These are phyloP conservation scores for Thelonectria rubi DNA, from an alignment of 2,329 filamentous ascomycete species.

Conservation along the genomic window DNA sequence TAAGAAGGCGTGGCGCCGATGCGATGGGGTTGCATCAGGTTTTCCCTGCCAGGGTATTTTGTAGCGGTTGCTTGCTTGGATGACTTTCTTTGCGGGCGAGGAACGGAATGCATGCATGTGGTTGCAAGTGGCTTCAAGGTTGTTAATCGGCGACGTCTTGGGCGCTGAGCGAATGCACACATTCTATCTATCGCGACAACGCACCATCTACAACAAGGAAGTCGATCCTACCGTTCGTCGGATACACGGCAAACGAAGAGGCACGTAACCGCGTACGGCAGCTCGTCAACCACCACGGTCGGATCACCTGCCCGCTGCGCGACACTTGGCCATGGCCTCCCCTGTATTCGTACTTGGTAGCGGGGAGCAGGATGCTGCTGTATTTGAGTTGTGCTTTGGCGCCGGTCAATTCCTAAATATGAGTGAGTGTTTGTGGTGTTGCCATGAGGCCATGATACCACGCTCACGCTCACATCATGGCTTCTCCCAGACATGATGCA, in stretches of 20 bases:
- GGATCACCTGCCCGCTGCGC: conserved; percentile 2
- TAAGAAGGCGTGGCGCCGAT: not conserved
- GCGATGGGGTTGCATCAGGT: not conserved
- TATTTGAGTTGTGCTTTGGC: not conserved
- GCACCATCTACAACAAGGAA: not conserved
- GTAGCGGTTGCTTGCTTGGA: no score
- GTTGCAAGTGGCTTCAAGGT: no score
- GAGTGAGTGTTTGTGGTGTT: no score
- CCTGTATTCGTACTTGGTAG: not conserved
- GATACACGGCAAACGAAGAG: no score
- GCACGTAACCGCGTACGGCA: not conserved
- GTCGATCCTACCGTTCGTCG: not conserved
- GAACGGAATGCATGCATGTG: no score
- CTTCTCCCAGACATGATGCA: not conserved
- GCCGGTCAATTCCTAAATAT: not conserved
- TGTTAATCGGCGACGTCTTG: no score
- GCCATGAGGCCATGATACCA: no score
- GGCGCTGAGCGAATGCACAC: no score
- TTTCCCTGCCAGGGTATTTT: no score
- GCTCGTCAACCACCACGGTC: not conserved
- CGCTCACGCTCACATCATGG: not conserved
- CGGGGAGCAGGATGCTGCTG: not conserved
- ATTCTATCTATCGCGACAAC: no score
- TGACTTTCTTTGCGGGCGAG: no score
- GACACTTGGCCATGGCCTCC: conserved; percentile 9